Conservation (phyloP, 768 basidiomycete genomes). For the Phaeotremella fagi region DNA sequence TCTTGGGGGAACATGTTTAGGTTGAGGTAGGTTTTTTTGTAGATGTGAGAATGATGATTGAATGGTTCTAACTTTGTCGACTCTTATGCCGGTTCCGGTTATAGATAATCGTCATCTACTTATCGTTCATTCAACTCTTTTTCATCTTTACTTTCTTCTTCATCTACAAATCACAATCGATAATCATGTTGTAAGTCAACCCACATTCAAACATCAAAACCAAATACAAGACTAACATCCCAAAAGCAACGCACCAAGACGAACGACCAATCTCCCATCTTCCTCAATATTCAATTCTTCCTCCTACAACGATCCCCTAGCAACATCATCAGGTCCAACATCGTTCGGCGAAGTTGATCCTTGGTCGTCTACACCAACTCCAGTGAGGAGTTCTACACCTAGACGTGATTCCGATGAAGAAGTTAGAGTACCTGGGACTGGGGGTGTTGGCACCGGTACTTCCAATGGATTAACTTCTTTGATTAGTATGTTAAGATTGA, state of each 20-base stretch:
- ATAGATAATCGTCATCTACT: too few relatives aligned
- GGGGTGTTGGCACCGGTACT: too few relatives aligned
- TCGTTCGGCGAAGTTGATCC: slow-evolving; percentile 46
- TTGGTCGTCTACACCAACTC: slow-evolving; percentile 45
- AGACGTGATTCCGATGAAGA: slow-evolving; percentile 12
- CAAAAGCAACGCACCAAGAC: slow-evolving; percentile 33
- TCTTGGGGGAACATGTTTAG: too few relatives aligned
- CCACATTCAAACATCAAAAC: not conserved
- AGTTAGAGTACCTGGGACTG: not conserved
- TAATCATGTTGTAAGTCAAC: not conserved
- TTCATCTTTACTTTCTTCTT: not conserved
- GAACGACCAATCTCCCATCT: slow-evolving; percentile 17
- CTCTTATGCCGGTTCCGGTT: too few relatives aligned
- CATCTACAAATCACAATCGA: not conserved
- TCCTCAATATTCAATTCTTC: slow-evolving; percentile 21
- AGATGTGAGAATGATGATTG: not conserved
- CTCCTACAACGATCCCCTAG: slow-evolving; percentile 32
- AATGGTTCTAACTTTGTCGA: not conserved
- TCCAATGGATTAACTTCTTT: too few relatives aligned
- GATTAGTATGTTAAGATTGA: too few relatives aligned
- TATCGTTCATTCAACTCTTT: too few relatives aligned
- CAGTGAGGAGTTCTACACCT: slow-evolving; percentile 33
- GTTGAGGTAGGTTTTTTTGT: too few relatives aligned
- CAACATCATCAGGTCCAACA: slow-evolving; percentile 20
- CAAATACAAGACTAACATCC: not conserved